Percentiles rank a stretch among this genome's conserved stretches.
phyloP scores from a whole-genome alignment of 106 monocot genomes.

The Triglochin maritima region DNA sequence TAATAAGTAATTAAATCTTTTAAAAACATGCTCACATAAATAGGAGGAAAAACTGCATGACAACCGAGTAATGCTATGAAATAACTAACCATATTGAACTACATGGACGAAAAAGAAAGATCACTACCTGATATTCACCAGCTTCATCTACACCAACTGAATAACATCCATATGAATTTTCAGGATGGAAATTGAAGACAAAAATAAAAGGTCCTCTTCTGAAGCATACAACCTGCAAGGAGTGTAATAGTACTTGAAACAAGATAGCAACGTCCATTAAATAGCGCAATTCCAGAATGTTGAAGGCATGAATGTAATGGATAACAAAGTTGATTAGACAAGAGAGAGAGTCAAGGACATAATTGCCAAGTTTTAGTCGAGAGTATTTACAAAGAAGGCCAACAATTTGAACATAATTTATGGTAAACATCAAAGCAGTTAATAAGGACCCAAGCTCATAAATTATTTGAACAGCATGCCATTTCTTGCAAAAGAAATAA shows the following conservation, averaged over 20 bases:
- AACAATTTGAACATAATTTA: too few relatives aligned
- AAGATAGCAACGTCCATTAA: not conserved
- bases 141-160: conserved; percentile 80
- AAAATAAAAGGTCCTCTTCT: conserved; percentile 71
- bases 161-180: conserved; percentile 36
- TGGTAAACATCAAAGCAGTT: too few relatives aligned
- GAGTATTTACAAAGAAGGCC: too few relatives aligned
- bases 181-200: conserved; percentile 81
- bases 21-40: not conserved
- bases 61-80: not conserved
- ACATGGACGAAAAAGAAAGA: not conserved
- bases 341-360: too few relatives aligned
- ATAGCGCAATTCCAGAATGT: too few relatives aligned
- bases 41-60: not conserved
- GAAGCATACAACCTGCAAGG: conserved; percentile 68
- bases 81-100: not conserved
- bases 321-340: too few relatives aligned
- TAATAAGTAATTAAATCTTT: not conserved
- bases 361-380: too few relatives aligned
- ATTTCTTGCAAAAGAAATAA: too few relatives aligned
- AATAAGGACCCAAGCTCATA: too few relatives aligned
- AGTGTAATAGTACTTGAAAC: not conserved
- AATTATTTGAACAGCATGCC: too few relatives aligned
- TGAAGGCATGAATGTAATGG: too few relatives aligned
- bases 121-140: conserved; percentile 81